These are phyloP conservation scores for Gastrolobium villosum DNA, from an alignment of 306 rosid species.

Conservation along the genomic window DNA sequence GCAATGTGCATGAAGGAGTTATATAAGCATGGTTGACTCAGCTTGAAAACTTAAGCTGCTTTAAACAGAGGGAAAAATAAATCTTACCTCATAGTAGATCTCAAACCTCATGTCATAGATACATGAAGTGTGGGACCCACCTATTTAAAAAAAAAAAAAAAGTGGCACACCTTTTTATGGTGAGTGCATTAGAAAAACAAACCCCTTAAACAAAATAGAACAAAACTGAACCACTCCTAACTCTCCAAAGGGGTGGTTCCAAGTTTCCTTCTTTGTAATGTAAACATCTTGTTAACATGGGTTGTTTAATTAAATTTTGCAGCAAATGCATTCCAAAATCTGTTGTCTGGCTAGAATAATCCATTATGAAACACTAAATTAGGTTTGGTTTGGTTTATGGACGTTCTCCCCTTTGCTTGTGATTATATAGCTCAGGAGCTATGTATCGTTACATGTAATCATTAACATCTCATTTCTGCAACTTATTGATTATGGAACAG, in stretches of 20 bases:
- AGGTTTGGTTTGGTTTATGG: constrained; percentile 22
- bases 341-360: neutral
- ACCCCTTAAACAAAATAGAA: constrained; percentile 13
- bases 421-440: neutral
- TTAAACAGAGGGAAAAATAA: too few relatives aligned
- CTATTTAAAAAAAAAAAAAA: too few relatives aligned
- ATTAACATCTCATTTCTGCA: constrained; percentile 18
- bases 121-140: too few relatives aligned
- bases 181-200: too few relatives aligned
- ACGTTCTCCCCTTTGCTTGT: constrained; percentile 1
- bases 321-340: neutral
- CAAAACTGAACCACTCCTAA: neutral
- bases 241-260: constrained; percentile 1
- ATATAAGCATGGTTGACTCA: neutral
- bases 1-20: neutral
- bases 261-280: constrained; percentile 2
- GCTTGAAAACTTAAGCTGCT: constrained; percentile 15
- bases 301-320: neutral
- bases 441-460: neutral
- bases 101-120: too few relatives aligned
- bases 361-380: neutral
- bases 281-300: neutral
- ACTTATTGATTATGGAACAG: constrained; percentile 54
- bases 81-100: too few relatives aligned
- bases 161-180: too few relatives aligned